phyloP scores from a whole-genome alignment of 257 asterid genomes.

The Cruciata laevipes region DNA sequence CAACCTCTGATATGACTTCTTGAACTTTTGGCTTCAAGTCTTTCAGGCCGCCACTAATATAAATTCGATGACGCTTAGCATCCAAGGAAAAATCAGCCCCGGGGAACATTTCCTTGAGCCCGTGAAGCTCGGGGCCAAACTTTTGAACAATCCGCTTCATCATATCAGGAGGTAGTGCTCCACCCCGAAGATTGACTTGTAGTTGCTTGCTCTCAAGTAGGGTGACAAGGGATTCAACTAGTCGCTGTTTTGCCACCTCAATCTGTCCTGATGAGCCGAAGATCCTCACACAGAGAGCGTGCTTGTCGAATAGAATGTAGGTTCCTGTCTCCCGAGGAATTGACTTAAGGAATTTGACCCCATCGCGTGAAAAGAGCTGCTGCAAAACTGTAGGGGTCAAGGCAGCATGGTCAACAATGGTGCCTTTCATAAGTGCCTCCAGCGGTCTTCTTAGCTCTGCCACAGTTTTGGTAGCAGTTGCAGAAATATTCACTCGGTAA shows the following conservation, averaged over 20 bases:
- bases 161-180: conserved; percentile 64
- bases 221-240: conserved; percentile 43
- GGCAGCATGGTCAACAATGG: conserved; percentile 38
- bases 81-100: conserved; percentile 53
- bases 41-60: conserved; percentile 37
- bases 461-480: conserved; percentile 64
- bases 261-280: conserved; percentile 55
- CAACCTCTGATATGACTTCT: conserved; percentile 41
- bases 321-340: conserved; percentile 58
- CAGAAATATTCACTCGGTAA: conserved; percentile 70
- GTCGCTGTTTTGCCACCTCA: conserved; percentile 39
- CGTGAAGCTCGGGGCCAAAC: conserved; percentile 73
- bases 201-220: conserved; percentile 71
- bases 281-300: conserved; percentile 42
- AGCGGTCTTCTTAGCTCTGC: conserved; percentile 69
- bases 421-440: conserved; percentile 71
- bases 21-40: conserved; percentile 63
- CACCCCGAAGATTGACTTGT: conserved; percentile 65
- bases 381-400: conserved; percentile 64
- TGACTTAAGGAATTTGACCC: conserved; percentile 45
- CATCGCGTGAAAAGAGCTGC: conserved; percentile 68
- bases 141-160: conserved; percentile 80
- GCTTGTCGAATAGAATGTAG: conserved; percentile 58
- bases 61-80: conserved; percentile 54
- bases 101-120: conserved; percentile 64